Base-by-base conservation (phyloP, 108 stramenopile species). In the Craspedostauros australis region DNA sequence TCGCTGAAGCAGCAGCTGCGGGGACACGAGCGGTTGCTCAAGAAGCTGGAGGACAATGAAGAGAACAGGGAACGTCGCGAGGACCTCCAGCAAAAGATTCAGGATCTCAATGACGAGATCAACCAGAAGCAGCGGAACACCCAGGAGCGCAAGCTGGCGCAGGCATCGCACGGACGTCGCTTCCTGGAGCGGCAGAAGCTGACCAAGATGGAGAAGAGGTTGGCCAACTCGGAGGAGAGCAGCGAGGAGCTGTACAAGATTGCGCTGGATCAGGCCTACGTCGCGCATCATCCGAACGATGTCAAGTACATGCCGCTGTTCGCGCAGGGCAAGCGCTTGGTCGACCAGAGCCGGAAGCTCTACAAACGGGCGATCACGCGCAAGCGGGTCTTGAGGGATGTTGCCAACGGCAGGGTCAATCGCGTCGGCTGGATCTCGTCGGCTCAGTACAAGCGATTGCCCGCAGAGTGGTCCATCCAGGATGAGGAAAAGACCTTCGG, bases 101-200 rank as follows among this genome's bases (percentile, higher is more conserved):
- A 42, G 6, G 51, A 60, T 4, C 12, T 76, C 9, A 41, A 76
- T 47, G 0, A 36, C 18, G 62, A 72, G 44, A 72, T 76, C 42
- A 31, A 22, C 5, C 40, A 57, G 20, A 61, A 59, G 28, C 41
- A 69, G 39, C 32, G 52, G 22, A 50, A 61, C 12, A 54, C 61
- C 22, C 50, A 33, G 36, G 85, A 85, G 62, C 76, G 70, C 47
- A 72, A 82, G 46, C 69, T 83, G 44, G 70, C 73, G 38, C 62
- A 68, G 29, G 80, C 80, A 58, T 84, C 86, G 46, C 91, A 93
- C 61, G 73, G 78, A 25, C 70, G 72, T 20, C 80, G 82, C 23
- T 93, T 93, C 67, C 66, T 87, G 51, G 91, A 93, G 39, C 78
- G 83, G 12, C 91, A 93, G 62, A 76, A 80, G 37, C 41, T 89